Evolutionary conservation across 2,329 filamentous ascomycete species (phyloP), one percentile per base, ranked within the genome.

Genomic region (Phyllosticta citribraziliensis): DNA sequence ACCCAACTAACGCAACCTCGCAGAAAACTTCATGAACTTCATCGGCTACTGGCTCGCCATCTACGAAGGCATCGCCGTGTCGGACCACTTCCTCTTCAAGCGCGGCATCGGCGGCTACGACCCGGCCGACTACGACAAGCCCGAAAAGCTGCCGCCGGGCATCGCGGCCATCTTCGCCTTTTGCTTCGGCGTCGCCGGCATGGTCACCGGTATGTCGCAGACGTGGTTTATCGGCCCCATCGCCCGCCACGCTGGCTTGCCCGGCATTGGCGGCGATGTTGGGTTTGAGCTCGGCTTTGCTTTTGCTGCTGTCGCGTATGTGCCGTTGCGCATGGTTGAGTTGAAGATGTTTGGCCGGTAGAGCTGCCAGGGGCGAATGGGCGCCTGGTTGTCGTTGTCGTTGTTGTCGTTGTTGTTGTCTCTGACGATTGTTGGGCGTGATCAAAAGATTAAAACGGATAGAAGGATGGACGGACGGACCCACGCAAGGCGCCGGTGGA

Each of bases 21-120:
- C 90, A 14, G 81, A 87, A 69, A 87, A 88, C 72, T 88, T 90
- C 74, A 88, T 90, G 84, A 70, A 72, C 60, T 70, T 73, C 63
- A 72, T 70, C 35, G 67, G 82, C 2, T 91, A 90, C 76, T 91
- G 88, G 87, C 79, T 90, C 1, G 84, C 86, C 55, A 88, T 90
- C 67, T 91, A 90, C 74, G 82, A 84, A 65, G 86, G 82, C 55
- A 82, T 90, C 64, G 77, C 82, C 0, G 70, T 89, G 19, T 76
- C 79, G 1, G 87, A 90, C 60, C 87, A 90, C 73, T 82, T 89
- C 67, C 67, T 88, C 69, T 89, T 87, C 78, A 83, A 82, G 67
- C 79, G 82, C 24, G 83, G 84, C 2, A 82, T 87, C 65, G 60
- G 64, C 2, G 84, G 83, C 9, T 90, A 89, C 70, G 69, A 74